Conservation (phyloP, 2,329 filamentous ascomycete genomes). For the Coniochaeta ligniaria region DNA sequence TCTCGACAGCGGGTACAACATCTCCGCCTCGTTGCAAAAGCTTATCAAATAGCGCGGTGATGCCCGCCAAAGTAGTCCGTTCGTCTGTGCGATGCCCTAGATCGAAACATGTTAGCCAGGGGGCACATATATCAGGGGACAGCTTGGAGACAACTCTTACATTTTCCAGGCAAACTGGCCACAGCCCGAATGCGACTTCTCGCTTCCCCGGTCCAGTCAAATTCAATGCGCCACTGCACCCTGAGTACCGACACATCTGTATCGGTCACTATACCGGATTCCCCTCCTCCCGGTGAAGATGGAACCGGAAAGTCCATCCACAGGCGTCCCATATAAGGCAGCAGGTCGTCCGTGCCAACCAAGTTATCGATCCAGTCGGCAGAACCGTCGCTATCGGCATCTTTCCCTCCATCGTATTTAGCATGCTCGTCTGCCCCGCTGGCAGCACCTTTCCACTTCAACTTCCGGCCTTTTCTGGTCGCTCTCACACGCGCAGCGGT, state of each 20-base stretch:
- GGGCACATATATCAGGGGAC: not conserved
- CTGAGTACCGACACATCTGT: constrained; percentile 20
- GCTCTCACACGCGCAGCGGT: constrained; percentile 22
- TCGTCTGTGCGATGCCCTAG: constrained; percentile 55
- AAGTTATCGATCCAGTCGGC: constrained; percentile 9
- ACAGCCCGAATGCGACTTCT: constrained; percentile 48
- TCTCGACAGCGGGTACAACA: constrained; percentile 48
- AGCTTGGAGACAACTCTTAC: constrained; percentile 38
- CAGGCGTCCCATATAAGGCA: constrained; percentile 47
- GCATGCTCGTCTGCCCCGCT: constrained; percentile 9
- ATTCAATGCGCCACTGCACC: constrained; percentile 55
- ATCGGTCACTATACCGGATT: not conserved
- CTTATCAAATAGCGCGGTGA: constrained; percentile 54
- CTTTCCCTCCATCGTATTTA: constrained; percentile 14
- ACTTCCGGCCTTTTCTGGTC: constrained; percentile 8
- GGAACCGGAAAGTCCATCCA: constrained; percentile 41
- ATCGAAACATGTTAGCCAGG: constrained; percentile 5
- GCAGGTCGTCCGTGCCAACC: constrained; percentile 34
- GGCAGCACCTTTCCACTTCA: constrained; percentile 5
- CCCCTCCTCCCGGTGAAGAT: constrained; percentile 21
- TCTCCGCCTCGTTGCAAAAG: constrained; percentile 49
- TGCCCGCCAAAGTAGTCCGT: constrained; percentile 44
- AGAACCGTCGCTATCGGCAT: constrained; percentile 7
- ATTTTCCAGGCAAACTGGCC: constrained; percentile 52
- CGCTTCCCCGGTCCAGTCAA: constrained; percentile 69